Evolutionary conservation across 1,284 basidiomycete genomes (phyloP).

Genomic region (Salmacisia buchloeana): DNA sequence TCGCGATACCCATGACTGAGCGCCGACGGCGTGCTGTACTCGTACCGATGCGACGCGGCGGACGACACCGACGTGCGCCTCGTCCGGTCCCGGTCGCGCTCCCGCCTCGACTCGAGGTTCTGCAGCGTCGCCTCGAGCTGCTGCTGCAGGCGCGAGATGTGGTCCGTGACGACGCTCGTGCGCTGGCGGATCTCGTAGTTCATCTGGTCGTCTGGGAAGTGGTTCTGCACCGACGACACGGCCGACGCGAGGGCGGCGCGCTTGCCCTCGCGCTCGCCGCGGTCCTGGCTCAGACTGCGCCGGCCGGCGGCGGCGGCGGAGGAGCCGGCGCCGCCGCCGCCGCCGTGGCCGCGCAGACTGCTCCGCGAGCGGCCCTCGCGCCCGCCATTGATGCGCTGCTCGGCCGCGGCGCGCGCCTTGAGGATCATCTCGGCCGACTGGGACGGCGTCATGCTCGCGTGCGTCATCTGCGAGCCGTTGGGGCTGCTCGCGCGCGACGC

Average conservation of each 20-base stretch:
- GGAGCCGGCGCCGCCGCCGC: too few species aligned
- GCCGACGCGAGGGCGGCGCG: not conserved
- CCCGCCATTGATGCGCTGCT: conserved; percentile 20
- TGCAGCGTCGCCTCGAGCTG: conserved; percentile 43
- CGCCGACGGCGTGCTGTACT: conserved; percentile 8
- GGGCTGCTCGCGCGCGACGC: conserved; percentile 14
- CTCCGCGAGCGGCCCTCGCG: conserved; percentile 3
- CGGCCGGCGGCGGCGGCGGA: not conserved
- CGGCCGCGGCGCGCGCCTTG: conserved; percentile 35
- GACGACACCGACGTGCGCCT: conserved; percentile 23
- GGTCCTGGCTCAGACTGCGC: conserved; percentile 2
- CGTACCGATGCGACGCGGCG: conserved; percentile 20
- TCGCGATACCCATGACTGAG: conserved; percentile 23
- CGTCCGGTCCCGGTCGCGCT: conserved; percentile 13
- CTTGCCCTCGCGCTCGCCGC: conserved; percentile 3
- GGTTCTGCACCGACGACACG: conserved; percentile 19
- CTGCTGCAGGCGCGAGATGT: conserved; percentile 42
- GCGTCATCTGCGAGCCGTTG: conserved; percentile 6
- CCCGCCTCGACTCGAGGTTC: conserved; percentile 34
- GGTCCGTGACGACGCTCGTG: conserved; percentile 39
- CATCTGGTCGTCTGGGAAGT: conserved; percentile 46
- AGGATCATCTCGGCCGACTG: conserved; percentile 29
- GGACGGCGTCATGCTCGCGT: conserved; percentile 18
- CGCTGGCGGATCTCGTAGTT: conserved; percentile 42
- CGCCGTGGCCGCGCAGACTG: not conserved